Percentiles rank a stretch among this genome's conserved stretches.
Conservation (phyloP, 2,329 filamentous ascomycete species). For the Cytospora schulzeri region DNA sequence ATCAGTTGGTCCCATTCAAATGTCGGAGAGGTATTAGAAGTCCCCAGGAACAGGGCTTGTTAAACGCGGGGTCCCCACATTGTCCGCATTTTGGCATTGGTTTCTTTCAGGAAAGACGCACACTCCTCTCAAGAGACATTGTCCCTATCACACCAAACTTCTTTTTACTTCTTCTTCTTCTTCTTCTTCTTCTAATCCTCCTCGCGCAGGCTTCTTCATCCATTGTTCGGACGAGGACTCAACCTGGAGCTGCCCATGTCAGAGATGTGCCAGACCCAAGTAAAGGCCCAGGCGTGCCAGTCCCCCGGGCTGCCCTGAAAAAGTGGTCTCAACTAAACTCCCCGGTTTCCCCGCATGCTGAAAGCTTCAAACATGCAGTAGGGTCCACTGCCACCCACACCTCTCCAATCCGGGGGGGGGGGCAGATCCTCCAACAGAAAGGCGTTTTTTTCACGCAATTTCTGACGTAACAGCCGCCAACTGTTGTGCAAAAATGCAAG, state of each 20-base stretch:
- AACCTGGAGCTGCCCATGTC: constrained; percentile 21
- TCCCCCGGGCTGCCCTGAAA: neutral
- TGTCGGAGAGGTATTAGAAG: neutral
- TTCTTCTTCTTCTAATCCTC: neutral
- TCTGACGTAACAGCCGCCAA: constrained; percentile 12
- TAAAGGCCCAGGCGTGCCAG: too few relatives aligned
- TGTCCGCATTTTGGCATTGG: neutral
- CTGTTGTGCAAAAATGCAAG: neutral
- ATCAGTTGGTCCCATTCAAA: constrained; percentile 8
- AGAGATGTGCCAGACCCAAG: neutral
- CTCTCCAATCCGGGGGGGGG: constrained; percentile 11
- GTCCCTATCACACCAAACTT: constrained; percentile 14
- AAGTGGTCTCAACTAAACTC: neutral
- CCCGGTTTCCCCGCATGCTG: neutral
- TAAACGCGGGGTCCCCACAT: constrained; percentile 23
- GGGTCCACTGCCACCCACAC: neutral
- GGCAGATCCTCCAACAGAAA: constrained; percentile 7
- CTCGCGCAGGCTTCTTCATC: neutral
- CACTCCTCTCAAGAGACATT: constrained; percentile 15
- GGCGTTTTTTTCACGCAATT: neutral
- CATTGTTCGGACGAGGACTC: constrained; percentile 23
- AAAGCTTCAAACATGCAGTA: neutral
- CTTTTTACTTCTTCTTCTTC: too few relatives aligned
- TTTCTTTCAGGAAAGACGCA: neutral
- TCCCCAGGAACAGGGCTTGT: constrained; percentile 11